A percentile compares a stretch with the other conserved stretches of the same genome.
phyloP scores from a whole-genome alignment of 176 grass and related monocot species.

The Lolium perenne region DNA sequence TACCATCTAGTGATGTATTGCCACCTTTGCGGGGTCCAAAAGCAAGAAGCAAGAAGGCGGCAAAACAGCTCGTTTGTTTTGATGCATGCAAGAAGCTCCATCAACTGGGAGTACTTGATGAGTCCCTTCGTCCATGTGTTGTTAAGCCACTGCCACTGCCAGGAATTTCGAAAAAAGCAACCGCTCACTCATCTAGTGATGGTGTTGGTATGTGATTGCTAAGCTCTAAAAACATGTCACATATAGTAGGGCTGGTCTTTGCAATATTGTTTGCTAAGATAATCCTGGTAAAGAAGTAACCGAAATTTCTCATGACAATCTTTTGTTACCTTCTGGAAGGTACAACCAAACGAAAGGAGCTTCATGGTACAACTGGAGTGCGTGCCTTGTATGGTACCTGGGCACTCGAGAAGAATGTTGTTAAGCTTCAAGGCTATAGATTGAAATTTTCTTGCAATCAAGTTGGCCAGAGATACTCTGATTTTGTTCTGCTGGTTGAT shows the following conservation, averaged over 20 bases:
- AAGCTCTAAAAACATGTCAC: slow-evolving; percentile 22
- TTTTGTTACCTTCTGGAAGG: slow-evolving; percentile 52
- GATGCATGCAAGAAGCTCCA: slow-evolving; percentile 92
- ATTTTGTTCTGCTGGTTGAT: slow-evolving; percentile 78
- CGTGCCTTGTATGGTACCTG: slow-evolving; percentile 76
- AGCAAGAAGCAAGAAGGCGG: slow-evolving; percentile 59
- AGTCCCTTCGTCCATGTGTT: slow-evolving; percentile 58
- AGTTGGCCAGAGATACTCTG: slow-evolving; percentile 64
- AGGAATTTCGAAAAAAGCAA: slow-evolving; percentile 40
- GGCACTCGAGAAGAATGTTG: slow-evolving; percentile 52
- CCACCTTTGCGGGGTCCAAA: slow-evolving; percentile 59
- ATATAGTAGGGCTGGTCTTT: not conserved
- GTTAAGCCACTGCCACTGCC: slow-evolving; percentile 27
- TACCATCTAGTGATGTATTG: slow-evolving; percentile 75
- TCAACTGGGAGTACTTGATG: slow-evolving; percentile 66
- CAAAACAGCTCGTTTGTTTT: slow-evolving; percentile 80
- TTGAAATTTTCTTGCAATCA: slow-evolving; percentile 78
- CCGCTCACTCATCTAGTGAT: slow-evolving; percentile 34
- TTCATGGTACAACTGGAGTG: slow-evolving; percentile 62
- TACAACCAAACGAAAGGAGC: slow-evolving; percentile 87
- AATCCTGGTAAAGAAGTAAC: slow-evolving; percentile 20
- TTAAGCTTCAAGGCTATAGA: slow-evolving; percentile 77
- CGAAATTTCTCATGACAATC: not conserved
- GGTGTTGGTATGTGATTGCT: slow-evolving; percentile 61
- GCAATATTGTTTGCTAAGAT: not conserved